Evolutionary conservation across 768 basidiomycete species (phyloP), one percentile per base, ranked within the genome.

Genomic region (Tulasnella sp.): DNA sequence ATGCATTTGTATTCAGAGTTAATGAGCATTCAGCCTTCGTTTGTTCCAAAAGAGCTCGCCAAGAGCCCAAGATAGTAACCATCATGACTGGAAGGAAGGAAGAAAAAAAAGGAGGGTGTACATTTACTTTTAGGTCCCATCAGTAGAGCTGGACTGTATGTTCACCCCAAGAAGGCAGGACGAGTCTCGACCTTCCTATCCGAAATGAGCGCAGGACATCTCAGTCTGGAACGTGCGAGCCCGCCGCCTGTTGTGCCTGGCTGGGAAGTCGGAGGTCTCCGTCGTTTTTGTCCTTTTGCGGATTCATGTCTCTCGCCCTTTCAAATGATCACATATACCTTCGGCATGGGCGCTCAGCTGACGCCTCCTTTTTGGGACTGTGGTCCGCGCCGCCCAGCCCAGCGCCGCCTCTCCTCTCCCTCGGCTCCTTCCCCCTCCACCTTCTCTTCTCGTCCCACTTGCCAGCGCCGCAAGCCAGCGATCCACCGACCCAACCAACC

Each of bases 151-250:
- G 46, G 14, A 46, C 46, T 46, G 46, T 37, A 11, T 14, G 24
- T 69, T 37, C 64, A 14, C 16, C 64, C 64, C 64, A 69, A 37
- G 64, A 69, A 69, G 64, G 64, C 64, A 69, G 64, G 64, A 3
- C 42, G 64, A 34, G 64, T 69, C 64, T 69, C 64, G 64, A 69
- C 64, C 64, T 69, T 69, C 64, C n/a, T n/a, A n/a, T n/a, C n/a
- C 64, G 64, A 69, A 37, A 69, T 69, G 64, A 69, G 34, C 64
- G 24, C 58, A n/a, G 58, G 58, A 60, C 37, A 60, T 7, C n/a
- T 60, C 16, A 18, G 28, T 69, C 64, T 69, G 64, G 64, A 69
- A 69, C 31, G 64, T 14, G 31, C 28, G 28, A 28, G 64, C n/a
- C 28, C 31, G n/a, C 3, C 14, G n/a, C 11, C 31, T 24, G 28